phyloP scores from a whole-genome alignment of 345 rosid species.

The Hypericum androsaemum region DNA sequence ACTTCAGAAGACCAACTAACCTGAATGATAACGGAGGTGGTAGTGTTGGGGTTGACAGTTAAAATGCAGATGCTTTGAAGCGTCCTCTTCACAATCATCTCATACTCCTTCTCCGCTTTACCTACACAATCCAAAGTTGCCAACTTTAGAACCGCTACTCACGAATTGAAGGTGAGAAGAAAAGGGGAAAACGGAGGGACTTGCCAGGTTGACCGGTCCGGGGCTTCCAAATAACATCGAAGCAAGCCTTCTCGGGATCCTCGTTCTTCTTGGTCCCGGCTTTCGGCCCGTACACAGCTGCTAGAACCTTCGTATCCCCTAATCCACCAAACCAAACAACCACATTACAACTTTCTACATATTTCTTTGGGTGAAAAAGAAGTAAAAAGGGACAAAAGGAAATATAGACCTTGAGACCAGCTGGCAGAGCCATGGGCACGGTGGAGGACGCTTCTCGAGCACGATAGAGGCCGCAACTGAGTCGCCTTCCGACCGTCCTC shows the following conservation, averaged over 20 bases:
- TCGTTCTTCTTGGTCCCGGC: conserved; percentile 86
- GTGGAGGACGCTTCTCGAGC: conserved; percentile 63
- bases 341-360: neutral
- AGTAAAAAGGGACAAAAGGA: too few relatives aligned
- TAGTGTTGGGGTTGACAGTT: conserved; percentile 77
- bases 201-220: conserved; percentile 77
- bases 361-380: too few relatives aligned
- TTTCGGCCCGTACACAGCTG: conserved; percentile 90
- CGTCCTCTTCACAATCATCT: conserved; percentile 74
- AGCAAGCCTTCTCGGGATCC: conserved; percentile 77
- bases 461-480: conserved; percentile 73
- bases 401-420: conserved; percentile 84
- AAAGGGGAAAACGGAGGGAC: neutral
- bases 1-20: too few relatives aligned
- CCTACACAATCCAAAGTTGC: conserved; percentile 30
- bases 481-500: conserved; percentile 53
- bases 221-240: conserved; percentile 95
- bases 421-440: conserved; percentile 96
- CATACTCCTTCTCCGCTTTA: conserved; percentile 64
- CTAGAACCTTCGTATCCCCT: conserved; percentile 86
- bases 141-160: neutral
- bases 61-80: conserved; percentile 75
- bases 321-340: neutral
- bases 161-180: neutral
- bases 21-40: conserved; percentile 75